A percentile compares a stretch with the other conserved stretches of the same genome.
phyloP scores from a whole-genome alignment of 2,329 filamentous ascomycete genomes.

The Aspergillus proliferans region DNA sequence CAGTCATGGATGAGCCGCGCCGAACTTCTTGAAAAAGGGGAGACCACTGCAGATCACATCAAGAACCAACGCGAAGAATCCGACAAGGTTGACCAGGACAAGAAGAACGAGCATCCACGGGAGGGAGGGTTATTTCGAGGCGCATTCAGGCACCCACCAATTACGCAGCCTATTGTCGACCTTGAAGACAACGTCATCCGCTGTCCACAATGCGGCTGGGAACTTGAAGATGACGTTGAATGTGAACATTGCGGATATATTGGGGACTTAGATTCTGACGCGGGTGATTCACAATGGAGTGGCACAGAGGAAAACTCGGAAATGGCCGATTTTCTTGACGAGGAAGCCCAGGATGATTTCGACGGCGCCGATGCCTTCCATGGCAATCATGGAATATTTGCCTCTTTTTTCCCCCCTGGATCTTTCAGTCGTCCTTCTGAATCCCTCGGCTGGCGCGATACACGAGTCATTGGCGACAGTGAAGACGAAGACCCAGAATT shows the following conservation, averaged over 20 bases:
- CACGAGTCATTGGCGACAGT: neutral
- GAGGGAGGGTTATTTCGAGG: slow-evolving; percentile 60
- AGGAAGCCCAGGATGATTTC: slow-evolving; percentile 25
- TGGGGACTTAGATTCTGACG: slow-evolving; percentile 38
- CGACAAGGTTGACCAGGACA: slow-evolving; percentile 55
- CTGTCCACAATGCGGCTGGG: slow-evolving; percentile 58
- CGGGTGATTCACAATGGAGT: slow-evolving; percentile 34
- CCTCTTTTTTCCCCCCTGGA: neutral
- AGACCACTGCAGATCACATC: slow-evolving; percentile 57
- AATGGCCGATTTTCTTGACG: slow-evolving; percentile 38
- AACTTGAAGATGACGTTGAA: slow-evolving; percentile 53
- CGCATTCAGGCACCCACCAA: slow-evolving; percentile 40
- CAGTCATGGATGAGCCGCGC: slow-evolving; percentile 55
- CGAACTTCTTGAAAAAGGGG: slow-evolving; percentile 57
- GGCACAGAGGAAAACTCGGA: slow-evolving; percentile 38
- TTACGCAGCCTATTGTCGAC: slow-evolving; percentile 45
- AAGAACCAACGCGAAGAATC: slow-evolving; percentile 55
- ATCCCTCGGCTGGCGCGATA: neutral
- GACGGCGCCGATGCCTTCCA: slow-evolving; percentile 23
- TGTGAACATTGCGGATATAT: slow-evolving; percentile 54
- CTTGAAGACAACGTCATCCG: slow-evolving; percentile 55
- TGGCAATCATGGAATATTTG: slow-evolving; percentile 5
- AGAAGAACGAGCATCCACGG: slow-evolving; percentile 43
- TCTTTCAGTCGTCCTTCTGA: neutral
- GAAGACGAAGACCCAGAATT: slow-evolving; percentile 16